Conservation (phyloP, 345 rosid species). For the Trapa incisa region DNA sequence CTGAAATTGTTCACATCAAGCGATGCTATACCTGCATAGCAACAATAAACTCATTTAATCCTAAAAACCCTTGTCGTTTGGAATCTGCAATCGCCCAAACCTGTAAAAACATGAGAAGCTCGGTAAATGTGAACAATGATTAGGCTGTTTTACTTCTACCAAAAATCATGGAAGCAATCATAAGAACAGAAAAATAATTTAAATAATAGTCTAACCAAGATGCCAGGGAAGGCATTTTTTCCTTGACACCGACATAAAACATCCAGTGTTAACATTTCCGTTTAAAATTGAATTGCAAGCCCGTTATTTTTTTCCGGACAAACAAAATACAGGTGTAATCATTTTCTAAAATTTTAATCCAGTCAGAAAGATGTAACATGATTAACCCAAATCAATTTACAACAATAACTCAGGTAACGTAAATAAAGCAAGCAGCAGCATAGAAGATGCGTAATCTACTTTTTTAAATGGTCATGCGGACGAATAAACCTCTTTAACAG, state of each 20-base stretch:
- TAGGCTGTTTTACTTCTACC: neutral
- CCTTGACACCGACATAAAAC: neutral
- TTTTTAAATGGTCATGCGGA: neutral
- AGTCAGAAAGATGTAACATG: neutral
- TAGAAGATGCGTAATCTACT: neutral
- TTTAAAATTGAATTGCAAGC: neutral
- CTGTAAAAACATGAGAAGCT: slow-evolving; percentile 15
- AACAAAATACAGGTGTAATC: neutral
- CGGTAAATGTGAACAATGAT: neutral
- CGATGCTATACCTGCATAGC: slow-evolving; percentile 62
- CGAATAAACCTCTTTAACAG: neutral
- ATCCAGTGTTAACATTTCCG: neutral
- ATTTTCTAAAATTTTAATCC: neutral
- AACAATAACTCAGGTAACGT: neutral
- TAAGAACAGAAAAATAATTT: too few relatives aligned
- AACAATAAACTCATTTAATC: slow-evolving; percentile 52
- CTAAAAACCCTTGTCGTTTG: slow-evolving; percentile 74
- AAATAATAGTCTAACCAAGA: neutral
- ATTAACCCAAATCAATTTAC: neutral
- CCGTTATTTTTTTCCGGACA: neutral
- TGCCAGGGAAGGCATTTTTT: neutral
- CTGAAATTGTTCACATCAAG: neutral
- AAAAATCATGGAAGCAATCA: neutral
- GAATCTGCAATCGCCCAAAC: slow-evolving; percentile 87
- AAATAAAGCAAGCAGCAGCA: neutral